Percentiles rank a stretch among this genome's conserved stretches.
phyloP scores from a whole-genome alignment of 2,329 filamentous ascomycete species.

The Periglandula ipomoeae region DNA sequence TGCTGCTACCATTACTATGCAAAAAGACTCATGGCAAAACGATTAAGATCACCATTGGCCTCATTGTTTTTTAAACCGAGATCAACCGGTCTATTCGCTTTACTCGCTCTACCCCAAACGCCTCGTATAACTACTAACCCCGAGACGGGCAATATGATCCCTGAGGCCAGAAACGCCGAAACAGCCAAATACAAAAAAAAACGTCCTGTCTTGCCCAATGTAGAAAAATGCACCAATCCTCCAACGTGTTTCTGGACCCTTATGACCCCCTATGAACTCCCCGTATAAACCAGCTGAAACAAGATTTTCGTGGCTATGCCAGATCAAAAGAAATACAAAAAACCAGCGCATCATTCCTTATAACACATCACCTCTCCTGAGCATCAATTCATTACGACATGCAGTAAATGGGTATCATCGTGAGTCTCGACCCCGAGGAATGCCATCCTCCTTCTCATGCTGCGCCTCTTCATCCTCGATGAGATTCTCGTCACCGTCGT shows the following conservation, averaged over 20 bases:
- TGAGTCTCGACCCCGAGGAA: slow-evolving; percentile 3
- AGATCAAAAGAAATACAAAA: not conserved
- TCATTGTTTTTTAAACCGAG: no score
- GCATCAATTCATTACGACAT: not conserved
- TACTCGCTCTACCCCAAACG: no score
- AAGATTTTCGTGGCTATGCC: not conserved
- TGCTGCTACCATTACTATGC: no score
- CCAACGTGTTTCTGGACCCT: not conserved
- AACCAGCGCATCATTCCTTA: not conserved
- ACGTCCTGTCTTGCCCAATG: not conserved
- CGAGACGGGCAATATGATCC: no score
- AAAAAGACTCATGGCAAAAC: no score
- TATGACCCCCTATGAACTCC: no score
- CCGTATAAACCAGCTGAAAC: no score
- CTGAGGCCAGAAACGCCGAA: no score
- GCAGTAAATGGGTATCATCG: slow-evolving; percentile 9
- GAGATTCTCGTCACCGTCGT: slow-evolving; percentile 15
- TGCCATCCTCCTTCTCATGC: slow-evolving; percentile 10
- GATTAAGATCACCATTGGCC: no score
- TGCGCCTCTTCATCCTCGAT: slow-evolving; percentile 23
- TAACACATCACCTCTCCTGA: not conserved
- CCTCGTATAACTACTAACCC: no score
- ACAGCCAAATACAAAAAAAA: no score
- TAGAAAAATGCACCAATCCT: not conserved
- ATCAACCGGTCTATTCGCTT: no score